A percentile compares a stretch with the other conserved stretches of the same genome.
Evolutionary conservation across 331 rosid species (phyloP).

Genomic region (Acacia pycnantha): DNA sequence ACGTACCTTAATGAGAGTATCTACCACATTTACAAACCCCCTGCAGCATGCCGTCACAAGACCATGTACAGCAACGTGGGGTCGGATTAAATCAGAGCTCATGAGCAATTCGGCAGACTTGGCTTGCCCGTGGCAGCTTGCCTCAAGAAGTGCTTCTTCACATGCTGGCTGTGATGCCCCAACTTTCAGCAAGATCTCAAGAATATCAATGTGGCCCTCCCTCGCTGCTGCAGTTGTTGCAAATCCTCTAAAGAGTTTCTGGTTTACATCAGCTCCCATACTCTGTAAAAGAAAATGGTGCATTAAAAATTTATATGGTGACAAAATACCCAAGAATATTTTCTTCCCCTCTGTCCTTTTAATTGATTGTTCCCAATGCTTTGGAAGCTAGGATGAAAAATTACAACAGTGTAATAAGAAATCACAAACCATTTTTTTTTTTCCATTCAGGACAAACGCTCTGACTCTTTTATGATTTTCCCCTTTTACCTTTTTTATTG

Average conservation of each 20-base stretch:
- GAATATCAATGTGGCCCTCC: slow-evolving; percentile 79
- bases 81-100: slow-evolving; percentile 85
- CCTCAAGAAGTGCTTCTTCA: slow-evolving; percentile 92
- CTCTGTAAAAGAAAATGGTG: slow-evolving; percentile 42
- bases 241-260: slow-evolving; percentile 86
- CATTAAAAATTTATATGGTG: neutral
- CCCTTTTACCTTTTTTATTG: neutral
- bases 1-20: slow-evolving; percentile 68
- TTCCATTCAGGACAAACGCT: neutral
- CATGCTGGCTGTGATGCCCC: slow-evolving; percentile 97
- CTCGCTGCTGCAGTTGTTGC: slow-evolving; percentile 92
- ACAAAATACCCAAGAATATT: neutral
- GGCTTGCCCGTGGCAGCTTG: slow-evolving; percentile 84
- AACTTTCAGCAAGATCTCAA: slow-evolving; percentile 75
- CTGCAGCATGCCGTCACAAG: slow-evolving; percentile 86
- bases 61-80: slow-evolving; percentile 75
- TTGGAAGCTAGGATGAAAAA: neutral
- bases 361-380: neutral
- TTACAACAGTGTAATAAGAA: neutral
- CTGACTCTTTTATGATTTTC: neutral
- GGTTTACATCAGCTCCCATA: slow-evolving; percentile 89
- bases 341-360: neutral
- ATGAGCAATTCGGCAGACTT: slow-evolving; percentile 66
- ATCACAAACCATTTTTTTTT: neutral
- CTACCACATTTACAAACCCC: slow-evolving; percentile 74